Evolutionary conservation across 2,329 filamentous ascomycete genomes (phyloP), one percentile per base, ranked within the genome.

Genomic region (Trichoderma lentiforme): DNA sequence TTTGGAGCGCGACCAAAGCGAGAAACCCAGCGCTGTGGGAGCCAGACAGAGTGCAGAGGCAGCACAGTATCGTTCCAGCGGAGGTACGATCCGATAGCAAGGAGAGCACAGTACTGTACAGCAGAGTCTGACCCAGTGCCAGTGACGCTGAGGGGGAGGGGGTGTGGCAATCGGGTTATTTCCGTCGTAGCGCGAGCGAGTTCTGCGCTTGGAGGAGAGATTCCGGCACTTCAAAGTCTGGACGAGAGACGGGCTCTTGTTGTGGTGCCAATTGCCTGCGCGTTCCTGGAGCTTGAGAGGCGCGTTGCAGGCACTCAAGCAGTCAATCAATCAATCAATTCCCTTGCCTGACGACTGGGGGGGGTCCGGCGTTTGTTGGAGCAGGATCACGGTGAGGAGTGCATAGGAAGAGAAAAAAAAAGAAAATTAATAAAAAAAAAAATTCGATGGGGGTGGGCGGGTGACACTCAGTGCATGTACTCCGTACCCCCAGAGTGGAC

Each of bases 141-240:
- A 66, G 68, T 62, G 69, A 73, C 18, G 43, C 43, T 47, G 43
- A 15, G 15, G 73, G 73, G 76, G 34, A 36, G 71, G 75, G 75
- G 26, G 74, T 74, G 73, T 74, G 73, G 73, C 62, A 79, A 77
- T 80, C 78, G 78, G 79, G 75, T 76, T 79, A 77, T 80, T 80
- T 80, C 77, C 77, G 77, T 77, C 68, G 75, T 78, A 72, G 71
- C 43, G 71, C 71, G 60, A 72, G 26, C 28, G 15, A 32, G 56
- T 32, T 34, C n/a, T 32, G 56, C 28, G 56, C 56, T 21, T 60
- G 39, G 39, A 14, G 34, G 63, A 68, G 60, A 26, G 47, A 63
- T 64, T 70, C 43, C 43, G 61, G 43, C 30, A 47, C 30, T 65
- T 39, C 7, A 32, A 60, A 28, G 34, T 63, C 62, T 72, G 63